A percentile compares a stretch with the other conserved stretches of the same genome.
These are phyloP conservation scores for Neofusicoccum parvum DNA, from an alignment of 2,329 filamentous ascomycete genomes.

Conservation along the genomic window DNA sequence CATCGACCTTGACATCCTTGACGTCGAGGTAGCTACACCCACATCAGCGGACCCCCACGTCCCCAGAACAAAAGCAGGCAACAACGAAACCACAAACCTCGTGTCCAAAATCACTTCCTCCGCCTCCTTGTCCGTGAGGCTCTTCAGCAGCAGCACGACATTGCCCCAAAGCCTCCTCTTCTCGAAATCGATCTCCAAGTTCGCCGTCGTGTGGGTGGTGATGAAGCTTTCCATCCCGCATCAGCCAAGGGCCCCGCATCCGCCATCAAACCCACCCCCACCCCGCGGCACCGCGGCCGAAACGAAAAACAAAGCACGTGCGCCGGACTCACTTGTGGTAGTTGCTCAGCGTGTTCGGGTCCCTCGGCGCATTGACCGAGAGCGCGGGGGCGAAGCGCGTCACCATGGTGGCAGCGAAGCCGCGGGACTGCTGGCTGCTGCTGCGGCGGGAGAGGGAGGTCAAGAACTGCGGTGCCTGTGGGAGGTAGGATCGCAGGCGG, in stretches of 20 bases:
- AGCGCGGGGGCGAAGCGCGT: neutral
- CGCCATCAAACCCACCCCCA: too few species aligned
- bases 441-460: neutral
- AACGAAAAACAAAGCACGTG: neutral
- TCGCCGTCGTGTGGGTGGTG: conserved; percentile 79
- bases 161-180: conserved; percentile 75
- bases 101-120: conserved; percentile 85
- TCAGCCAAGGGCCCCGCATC: neutral
- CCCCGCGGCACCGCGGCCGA: too few species aligned
- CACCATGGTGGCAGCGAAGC: conserved; percentile 14
- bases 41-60: neutral
- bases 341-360: conserved; percentile 90
- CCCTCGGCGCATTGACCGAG: conserved; percentile 53
- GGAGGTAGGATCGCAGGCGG: conserved; percentile 4
- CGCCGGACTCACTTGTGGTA: conserved; percentile 63
- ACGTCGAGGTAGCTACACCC: conserved; percentile 68
- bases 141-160: conserved; percentile 75
- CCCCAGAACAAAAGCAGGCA: neutral
- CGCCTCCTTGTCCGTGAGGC: conserved; percentile 67
- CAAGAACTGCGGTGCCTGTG: neutral
- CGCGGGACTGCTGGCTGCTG: conserved; percentile 1
- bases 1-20: conserved; percentile 69
- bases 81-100: conserved; percentile 44
- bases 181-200: conserved; percentile 82
- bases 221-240: conserved; percentile 56